These are phyloP conservation scores for Obelidium mucronatum DNA, from an alignment of 192 early-diverging fungal species.

Conservation along the genomic window DNA sequence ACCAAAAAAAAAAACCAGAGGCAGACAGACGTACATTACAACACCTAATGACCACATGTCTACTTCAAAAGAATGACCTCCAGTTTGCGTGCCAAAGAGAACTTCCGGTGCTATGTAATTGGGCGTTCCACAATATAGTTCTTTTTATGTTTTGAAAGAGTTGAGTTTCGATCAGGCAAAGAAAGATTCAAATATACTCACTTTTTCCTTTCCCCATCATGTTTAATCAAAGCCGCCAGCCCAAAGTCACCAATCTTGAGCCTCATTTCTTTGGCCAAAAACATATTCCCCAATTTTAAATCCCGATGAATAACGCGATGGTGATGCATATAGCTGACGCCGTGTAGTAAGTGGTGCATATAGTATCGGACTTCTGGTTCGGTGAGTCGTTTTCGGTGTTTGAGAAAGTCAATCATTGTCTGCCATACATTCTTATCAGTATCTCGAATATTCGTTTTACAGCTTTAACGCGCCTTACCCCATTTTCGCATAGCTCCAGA, in stretches of 20 bases:
- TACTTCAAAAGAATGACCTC: slow-evolving; percentile 90
- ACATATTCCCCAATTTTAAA: slow-evolving; percentile 94
- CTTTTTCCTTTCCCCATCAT: slow-evolving; percentile 88
- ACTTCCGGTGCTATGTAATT: slow-evolving; percentile 99
- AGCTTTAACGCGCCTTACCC: slow-evolving; percentile 49
- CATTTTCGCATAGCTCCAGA: slow-evolving; percentile 90
- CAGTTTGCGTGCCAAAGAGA: slow-evolving; percentile 71
- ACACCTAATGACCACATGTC: slow-evolving; percentile 96
- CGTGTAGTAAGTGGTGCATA: slow-evolving; percentile 82
- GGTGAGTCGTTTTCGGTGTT: slow-evolving; percentile 75
- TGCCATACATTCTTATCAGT: slow-evolving; percentile 35
- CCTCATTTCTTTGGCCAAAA: slow-evolving; percentile 81
- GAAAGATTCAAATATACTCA: slow-evolving; percentile 42
- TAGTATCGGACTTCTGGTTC: slow-evolving; percentile 92
- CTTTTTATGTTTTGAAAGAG: slow-evolving; percentile 43
- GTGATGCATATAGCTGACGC: slow-evolving; percentile 82
- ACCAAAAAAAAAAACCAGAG: not conserved
- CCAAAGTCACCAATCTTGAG: slow-evolving; percentile 98
- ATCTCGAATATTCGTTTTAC: not conserved
- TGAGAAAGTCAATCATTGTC: slow-evolving; percentile 88
- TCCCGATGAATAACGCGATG: slow-evolving; percentile 90
- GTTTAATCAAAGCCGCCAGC: slow-evolving; percentile 80
- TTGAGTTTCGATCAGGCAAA: not conserved
- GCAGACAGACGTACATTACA: slow-evolving; percentile 76
- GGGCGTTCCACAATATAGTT: slow-evolving; percentile 95